These are phyloP conservation scores for Orbilia quercus DNA, from an alignment of 2,329 filamentous ascomycete species.

Conservation along the genomic window DNA sequence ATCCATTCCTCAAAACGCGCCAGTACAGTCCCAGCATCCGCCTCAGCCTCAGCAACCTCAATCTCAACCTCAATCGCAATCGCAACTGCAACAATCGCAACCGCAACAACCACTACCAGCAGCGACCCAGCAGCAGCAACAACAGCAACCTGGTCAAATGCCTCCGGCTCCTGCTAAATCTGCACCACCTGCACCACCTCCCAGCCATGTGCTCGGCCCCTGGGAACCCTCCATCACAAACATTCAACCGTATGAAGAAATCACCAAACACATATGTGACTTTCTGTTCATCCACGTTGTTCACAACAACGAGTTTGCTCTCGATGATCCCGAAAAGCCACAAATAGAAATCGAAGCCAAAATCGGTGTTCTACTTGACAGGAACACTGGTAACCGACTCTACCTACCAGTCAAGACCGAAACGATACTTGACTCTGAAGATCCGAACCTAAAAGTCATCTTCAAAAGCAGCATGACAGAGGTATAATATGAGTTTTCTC, in stretches of 20 bases:
- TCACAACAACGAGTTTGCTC: slow-evolving; percentile 72
- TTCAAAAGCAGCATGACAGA: slow-evolving; percentile 93
- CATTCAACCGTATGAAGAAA: slow-evolving; percentile 76
- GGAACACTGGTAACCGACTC: slow-evolving; percentile 76
- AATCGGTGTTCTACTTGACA: slow-evolving; percentile 82
- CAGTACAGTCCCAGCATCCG: slow-evolving; percentile 45
- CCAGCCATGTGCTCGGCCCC: slow-evolving; percentile 63
- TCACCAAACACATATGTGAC: slow-evolving; percentile 81
- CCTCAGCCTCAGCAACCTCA: slow-evolving; percentile 54
- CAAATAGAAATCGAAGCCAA: slow-evolving; percentile 96
- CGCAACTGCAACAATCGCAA: slow-evolving; percentile 19
- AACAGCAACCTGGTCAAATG: slow-evolving; percentile 43
- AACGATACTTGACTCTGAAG: slow-evolving; percentile 73
- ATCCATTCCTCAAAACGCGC: slow-evolving; percentile 49
- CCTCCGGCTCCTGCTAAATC: slow-evolving; percentile 60
- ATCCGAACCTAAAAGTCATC: slow-evolving; percentile 68
- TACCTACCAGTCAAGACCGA: slow-evolving; percentile 76
- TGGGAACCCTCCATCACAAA: slow-evolving; percentile 78
- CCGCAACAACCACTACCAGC: slow-evolving; percentile 33
- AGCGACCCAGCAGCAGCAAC: slow-evolving; percentile 45
- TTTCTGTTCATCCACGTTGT: slow-evolving; percentile 81
- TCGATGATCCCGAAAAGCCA: slow-evolving; percentile 69
- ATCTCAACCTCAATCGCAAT: slow-evolving; percentile 25
- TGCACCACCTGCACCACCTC: slow-evolving; percentile 58
- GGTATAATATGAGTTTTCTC: slow-evolving; percentile 67